Conservation (phyloP, 345 rosid genomes). For the Brassica carinata region DNA sequence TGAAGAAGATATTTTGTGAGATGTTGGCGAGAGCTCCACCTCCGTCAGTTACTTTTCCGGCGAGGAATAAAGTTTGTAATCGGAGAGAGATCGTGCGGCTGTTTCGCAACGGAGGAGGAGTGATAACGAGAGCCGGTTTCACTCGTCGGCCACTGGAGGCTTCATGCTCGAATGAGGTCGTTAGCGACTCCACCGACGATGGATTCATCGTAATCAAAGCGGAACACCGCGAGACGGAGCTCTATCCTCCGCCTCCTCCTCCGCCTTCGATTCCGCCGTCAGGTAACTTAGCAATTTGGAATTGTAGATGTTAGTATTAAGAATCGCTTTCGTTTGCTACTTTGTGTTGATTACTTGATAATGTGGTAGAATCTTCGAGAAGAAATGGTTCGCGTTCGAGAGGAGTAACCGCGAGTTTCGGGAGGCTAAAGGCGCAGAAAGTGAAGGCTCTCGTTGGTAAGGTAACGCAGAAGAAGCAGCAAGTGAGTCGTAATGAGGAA, state of each 20-base stretch:
- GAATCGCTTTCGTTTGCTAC: neutral
- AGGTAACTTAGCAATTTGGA: slow-evolving; percentile 24
- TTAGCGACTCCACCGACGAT: slow-evolving; percentile 51
- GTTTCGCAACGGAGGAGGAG: slow-evolving; percentile 14
- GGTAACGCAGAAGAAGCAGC: slow-evolving; percentile 45
- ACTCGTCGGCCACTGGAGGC: slow-evolving; percentile 48
- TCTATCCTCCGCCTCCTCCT: slow-evolving; percentile 26
- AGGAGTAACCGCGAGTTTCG: slow-evolving; percentile 47
- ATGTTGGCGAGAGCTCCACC: slow-evolving; percentile 44
- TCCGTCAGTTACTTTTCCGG: slow-evolving; percentile 30
- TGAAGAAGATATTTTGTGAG: neutral
- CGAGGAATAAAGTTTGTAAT: neutral
- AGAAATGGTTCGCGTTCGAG: slow-evolving; percentile 37
- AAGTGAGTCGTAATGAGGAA: slow-evolving; percentile 19
- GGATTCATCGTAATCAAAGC: slow-evolving; percentile 50
- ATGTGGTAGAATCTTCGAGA: slow-evolving; percentile 30
- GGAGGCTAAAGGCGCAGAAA: slow-evolving; percentile 62
- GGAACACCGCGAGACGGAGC: slow-evolving; percentile 29
- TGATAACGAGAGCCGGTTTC: slow-evolving; percentile 35
- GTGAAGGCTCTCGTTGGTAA: slow-evolving; percentile 59
- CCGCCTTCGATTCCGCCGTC: slow-evolving; percentile 36
- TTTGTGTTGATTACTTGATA: slow-evolving; percentile 5
- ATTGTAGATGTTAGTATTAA: neutral
- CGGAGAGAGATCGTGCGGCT: slow-evolving; percentile 20
- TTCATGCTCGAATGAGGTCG: slow-evolving; percentile 43